Percentiles rank a stretch among this genome's conserved stretches.
phyloP scores from a whole-genome alignment of 1,139 yeast species.

The Debaryomyces sp. region DNA sequence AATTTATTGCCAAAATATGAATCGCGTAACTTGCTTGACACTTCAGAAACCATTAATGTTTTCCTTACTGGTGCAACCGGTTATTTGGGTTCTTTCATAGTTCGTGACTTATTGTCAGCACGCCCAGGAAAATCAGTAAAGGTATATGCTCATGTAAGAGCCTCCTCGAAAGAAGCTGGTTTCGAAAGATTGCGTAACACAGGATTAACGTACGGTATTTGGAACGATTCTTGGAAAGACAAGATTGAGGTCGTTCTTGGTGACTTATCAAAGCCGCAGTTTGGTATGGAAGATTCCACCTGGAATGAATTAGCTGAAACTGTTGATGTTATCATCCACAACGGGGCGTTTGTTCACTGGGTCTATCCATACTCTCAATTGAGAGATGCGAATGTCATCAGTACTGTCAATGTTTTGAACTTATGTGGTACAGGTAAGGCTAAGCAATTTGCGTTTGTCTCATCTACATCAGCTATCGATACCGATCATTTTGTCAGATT shows the following conservation, averaged over 20 bases:
- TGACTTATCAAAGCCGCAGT: slow-evolving; percentile 68
- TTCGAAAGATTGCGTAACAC: slow-evolving; percentile 74
- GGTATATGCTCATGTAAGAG: slow-evolving; percentile 90
- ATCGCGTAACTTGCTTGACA: slow-evolving; percentile 30
- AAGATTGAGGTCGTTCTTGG: slow-evolving; percentile 79
- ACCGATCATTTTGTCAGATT: slow-evolving; percentile 76
- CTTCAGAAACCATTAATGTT: slow-evolving; percentile 54
- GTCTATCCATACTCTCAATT: slow-evolving; percentile 90
- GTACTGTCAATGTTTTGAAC: slow-evolving; percentile 83
- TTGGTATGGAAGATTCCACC: slow-evolving; percentile 62
- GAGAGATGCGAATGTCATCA: slow-evolving; percentile 90
- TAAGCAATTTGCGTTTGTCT: slow-evolving; percentile 86
- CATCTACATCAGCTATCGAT: slow-evolving; percentile 92
- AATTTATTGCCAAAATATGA: slow-evolving; percentile 45
- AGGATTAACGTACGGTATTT: slow-evolving; percentile 83
- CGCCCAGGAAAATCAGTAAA: slow-evolving; percentile 48
- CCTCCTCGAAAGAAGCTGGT: slow-evolving; percentile 67
- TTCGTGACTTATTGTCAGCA: slow-evolving; percentile 68
- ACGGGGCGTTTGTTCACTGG: slow-evolving; percentile 99
- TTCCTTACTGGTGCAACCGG: slow-evolving; percentile 97
- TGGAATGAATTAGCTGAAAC: slow-evolving; percentile 62
- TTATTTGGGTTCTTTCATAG: slow-evolving; percentile 86
- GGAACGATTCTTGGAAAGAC: slow-evolving; percentile 66
- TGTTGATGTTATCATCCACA: slow-evolving; percentile 86
- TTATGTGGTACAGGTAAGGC: slow-evolving; percentile 82